phyloP scores from a whole-genome alignment of 75 land plant genomes.

The Cupressus sempervirens region DNA sequence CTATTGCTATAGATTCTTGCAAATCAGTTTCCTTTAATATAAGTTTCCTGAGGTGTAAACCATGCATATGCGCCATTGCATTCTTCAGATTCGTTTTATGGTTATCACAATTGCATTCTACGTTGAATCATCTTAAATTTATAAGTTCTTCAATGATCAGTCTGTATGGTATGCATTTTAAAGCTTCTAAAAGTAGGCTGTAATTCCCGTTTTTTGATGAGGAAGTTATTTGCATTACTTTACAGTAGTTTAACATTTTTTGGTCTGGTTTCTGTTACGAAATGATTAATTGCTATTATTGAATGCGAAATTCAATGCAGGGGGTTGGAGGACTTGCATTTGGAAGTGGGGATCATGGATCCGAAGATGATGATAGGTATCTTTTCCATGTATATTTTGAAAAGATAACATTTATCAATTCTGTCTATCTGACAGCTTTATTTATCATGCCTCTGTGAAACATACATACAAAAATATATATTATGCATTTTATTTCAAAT shows the following conservation, averaged over 20 bases:
- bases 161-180: not conserved
- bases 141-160: not conserved
- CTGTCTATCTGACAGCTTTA: not conserved
- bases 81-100: not conserved
- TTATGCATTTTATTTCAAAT: not conserved
- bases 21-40: not conserved
- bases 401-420: not conserved
- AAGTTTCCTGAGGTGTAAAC: not conserved
- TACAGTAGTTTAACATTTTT: not conserved
- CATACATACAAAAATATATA: not conserved
- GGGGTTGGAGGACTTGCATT: constrained; percentile 92
- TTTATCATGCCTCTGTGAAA: not conserved
- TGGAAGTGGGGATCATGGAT: constrained; percentile 64
- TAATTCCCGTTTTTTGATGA: not conserved
- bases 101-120: not conserved
- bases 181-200: not conserved
- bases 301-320: constrained; percentile 33
- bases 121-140: not conserved
- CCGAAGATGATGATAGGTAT: constrained; percentile 87
- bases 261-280: not conserved
- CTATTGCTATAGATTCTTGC: not conserved
- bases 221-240: not conserved
- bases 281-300: not conserved
- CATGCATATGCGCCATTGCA: not conserved
- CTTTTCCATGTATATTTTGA: not conserved